Percentiles rank a stretch among this genome's conserved stretches.
Evolutionary conservation across 768 basidiomycete species (phyloP).

Genomic region (Mycena galericulata): DNA sequence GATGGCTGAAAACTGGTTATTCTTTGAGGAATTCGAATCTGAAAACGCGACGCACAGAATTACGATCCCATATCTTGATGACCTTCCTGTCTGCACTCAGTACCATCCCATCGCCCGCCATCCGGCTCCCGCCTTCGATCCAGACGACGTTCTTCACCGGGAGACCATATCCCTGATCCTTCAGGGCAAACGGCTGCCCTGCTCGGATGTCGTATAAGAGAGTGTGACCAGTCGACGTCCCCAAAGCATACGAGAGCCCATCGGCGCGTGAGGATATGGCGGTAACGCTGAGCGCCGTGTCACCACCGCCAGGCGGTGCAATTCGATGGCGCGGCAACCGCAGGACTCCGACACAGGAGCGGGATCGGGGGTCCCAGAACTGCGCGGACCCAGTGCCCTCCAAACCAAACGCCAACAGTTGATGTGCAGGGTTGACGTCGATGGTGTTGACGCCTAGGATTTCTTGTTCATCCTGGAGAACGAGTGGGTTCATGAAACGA

Average conservation of each 20-base stretch:
- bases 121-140: slow-evolving; percentile 88
- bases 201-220: slow-evolving; percentile 95
- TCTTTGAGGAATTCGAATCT: slow-evolving; percentile 6
- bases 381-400: slow-evolving; percentile 91
- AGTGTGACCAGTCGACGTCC: slow-evolving; percentile 95
- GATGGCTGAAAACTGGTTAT: slow-evolving; percentile 65
- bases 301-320: slow-evolving; percentile 51
- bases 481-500: slow-evolving; percentile 87
- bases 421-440: slow-evolving; percentile 94
- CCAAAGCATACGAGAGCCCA: slow-evolving; percentile 93
- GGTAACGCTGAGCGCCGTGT: slow-evolving; percentile 72
- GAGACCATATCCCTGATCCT: slow-evolving; percentile 97
- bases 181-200: slow-evolving; percentile 83
- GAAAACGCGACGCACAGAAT: slow-evolving; percentile 65
- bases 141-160: slow-evolving; percentile 88
- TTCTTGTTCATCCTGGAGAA: slow-evolving; percentile 64
- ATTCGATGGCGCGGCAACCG: slow-evolving; percentile 68
- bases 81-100: slow-evolving; percentile 97
- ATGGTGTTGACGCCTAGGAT: slow-evolving; percentile 90
- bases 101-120: slow-evolving; percentile 90
- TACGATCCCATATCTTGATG: slow-evolving; percentile 95
- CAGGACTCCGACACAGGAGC: slow-evolving; percentile 78
- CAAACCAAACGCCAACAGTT: slow-evolving; percentile 88
- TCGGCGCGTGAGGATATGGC: slow-evolving; percentile 88
- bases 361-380: slow-evolving; percentile 95